Evolutionary conservation across 2,329 filamentous ascomycete genomes (phyloP).

Genomic region (Hawksworthiomyces lignivorus): DNA sequence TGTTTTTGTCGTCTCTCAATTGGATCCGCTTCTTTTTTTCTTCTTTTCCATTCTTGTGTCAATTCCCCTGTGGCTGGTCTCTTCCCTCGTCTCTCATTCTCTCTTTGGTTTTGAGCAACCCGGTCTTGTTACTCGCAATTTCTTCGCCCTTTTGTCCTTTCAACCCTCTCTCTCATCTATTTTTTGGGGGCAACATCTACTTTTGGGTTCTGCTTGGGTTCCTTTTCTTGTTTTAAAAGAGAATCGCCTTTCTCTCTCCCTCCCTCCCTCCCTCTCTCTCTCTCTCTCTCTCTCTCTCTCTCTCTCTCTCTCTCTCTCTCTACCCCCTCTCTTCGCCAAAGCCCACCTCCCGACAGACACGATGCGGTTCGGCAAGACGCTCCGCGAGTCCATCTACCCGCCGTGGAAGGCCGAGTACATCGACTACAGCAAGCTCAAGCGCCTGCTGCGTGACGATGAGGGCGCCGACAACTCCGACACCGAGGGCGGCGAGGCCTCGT

Average conservation of each 20-base stretch:
- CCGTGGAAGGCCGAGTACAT: constrained; percentile 94
- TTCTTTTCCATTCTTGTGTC: too few species aligned
- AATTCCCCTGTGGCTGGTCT: too few species aligned
- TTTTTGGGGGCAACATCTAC: too few species aligned
- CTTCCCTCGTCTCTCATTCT: too few species aligned
- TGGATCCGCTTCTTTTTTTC: too few species aligned
- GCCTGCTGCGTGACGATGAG: constrained; percentile 70
- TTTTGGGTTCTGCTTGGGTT: too few species aligned
- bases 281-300: constrained; percentile 53
- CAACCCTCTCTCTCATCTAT: too few species aligned
- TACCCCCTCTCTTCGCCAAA: neutral
- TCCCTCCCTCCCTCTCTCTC: constrained; percentile 91
- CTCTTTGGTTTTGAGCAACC: too few species aligned
- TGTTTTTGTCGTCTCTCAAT: too few species aligned
- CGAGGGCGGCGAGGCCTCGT: constrained; percentile 35
- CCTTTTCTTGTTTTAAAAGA: too few species aligned
- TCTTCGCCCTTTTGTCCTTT: too few species aligned
- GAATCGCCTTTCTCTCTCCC: constrained; percentile 87
- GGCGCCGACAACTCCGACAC: constrained; percentile 48
- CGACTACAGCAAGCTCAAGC: constrained; percentile 90
- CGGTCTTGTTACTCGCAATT: too few species aligned
- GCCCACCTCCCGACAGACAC: neutral
- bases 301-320: neutral
- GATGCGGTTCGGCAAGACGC: constrained; percentile 92
- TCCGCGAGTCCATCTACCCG: constrained; percentile 69